Base-by-base conservation (phyloP, 768 basidiomycete species). In the Dendrothele bispora region DNA sequence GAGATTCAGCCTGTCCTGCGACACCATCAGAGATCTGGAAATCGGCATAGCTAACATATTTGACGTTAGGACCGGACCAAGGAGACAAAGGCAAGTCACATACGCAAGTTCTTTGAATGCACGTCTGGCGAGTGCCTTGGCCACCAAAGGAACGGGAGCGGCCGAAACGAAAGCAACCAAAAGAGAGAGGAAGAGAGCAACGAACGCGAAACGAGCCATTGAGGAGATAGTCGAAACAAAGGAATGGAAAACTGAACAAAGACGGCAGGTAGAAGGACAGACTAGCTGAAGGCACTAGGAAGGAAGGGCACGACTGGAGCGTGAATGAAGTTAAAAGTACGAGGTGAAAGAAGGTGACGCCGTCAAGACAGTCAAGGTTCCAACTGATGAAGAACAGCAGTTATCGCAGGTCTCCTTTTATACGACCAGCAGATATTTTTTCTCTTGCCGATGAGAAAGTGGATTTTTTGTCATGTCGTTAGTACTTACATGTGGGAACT, bases 21-120 rank as follows among this genome's bases (percentile, higher is more conserved):
- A 63, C 59, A 25, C 67, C 66, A 44, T 64, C 63, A 14, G 68
- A 70, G 49, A 73, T 73, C 53, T 73, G 71, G 67, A 73, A 71
- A 28, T 60, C 58, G 18, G 59, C 53, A 51, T 72, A 72, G 54
- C 70, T 72, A 11, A 14, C 12, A 40, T 52, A 26, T 35, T 7
- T 14, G 25, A 25, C 12, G 22, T 24, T 18, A 12, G 15, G 7
- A 14, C 24, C 6, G 28, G n/a, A 37, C 5, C 10, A 11, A 29
- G 21, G 27, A n/a, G n/a, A 12, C 10, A 39, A 35, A n/a, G n/a
- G 7, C 4, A 18, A n/a, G 20, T 15, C 10, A 43, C 55, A 4
- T 18, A 63, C 60, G 53, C 50, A 30, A 56, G 59, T 36, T 59
- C 34, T 8, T 48, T 51, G 46, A 63, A 60, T 2, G 53, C 32